Evolutionary conservation across 2,329 filamentous ascomycete species (phyloP), one percentile per base, ranked within the genome.

Genomic region (Calonectria pseudoturangicola): DNA sequence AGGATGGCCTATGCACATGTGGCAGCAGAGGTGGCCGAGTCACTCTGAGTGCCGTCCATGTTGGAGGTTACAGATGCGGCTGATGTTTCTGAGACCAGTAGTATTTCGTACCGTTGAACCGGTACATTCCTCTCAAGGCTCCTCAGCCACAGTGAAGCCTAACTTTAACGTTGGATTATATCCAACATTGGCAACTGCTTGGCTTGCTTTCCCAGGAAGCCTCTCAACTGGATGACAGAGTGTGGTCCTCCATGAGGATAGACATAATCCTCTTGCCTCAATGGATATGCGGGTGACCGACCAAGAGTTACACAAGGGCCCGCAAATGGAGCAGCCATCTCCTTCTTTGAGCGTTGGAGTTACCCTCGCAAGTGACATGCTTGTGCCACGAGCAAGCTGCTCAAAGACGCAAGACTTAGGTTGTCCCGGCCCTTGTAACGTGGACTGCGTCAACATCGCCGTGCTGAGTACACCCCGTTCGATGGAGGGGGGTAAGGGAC

Each of bases 351-450:
- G 27, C 39, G 69, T 72, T 76, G 70, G 68, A 71, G 66, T 45
- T 56, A 66, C 73, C 67, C 70, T 63, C 65, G 71, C 58, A 68
- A 73, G 28, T 79, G 78, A 73, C 78, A 74, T 75, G 68, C 77
- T 71, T 76, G 78, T 80, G 70, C 36, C 66, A 73, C 56, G 70
- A 72, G 66, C 56, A 50, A 21, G 60, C 65, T 47, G 51, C 62
- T 60, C 66, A 48, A 63, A 48, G 45, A 67, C 56, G 51, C 63
- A 70, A 73, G 71, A 58, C 75, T 67, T 21, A 21, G 21, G 21
- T 21, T 72, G 76, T 66, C 65, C 47, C 71, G 43, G 71, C 39
- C 67, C 30, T 62, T 63, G 73, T 75, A 74, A 75, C 66, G 64
- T 50, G 56, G 70, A 70, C 72, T 64, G 54, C 47, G 56, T 65